These are phyloP conservation scores for Fomitopsis palustris DNA, from an alignment of 1,284 basidiomycete species.

Conservation along the genomic window DNA sequence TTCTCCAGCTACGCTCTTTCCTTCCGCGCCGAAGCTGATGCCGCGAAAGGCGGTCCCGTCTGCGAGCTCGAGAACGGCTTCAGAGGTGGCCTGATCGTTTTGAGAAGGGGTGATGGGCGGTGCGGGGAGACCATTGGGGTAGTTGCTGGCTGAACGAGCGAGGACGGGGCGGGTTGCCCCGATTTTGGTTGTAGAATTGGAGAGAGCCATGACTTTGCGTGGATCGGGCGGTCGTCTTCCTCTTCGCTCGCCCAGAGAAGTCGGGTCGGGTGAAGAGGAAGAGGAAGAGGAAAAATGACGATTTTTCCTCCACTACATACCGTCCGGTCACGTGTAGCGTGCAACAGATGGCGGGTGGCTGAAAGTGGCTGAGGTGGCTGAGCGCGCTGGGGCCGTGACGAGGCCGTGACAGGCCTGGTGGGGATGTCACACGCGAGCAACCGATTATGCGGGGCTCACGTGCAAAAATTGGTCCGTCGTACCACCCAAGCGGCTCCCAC, in stretches of 20 bases:
- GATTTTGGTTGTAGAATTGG: conserved; percentile 24
- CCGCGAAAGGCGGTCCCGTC: conserved; percentile 91
- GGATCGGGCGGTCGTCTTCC: conserved; percentile 40
- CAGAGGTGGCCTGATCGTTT: conserved; percentile 27
- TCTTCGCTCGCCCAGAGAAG: conserved; percentile 44
- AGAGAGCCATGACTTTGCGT: conserved; percentile 28
- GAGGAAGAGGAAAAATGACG: conserved; percentile 32
- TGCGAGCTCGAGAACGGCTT: conserved; percentile 84
- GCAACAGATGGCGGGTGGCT: not conserved
- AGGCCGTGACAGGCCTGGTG: not conserved
- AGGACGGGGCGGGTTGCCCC: conserved; percentile 41
- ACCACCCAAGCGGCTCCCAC: conserved; percentile 3
- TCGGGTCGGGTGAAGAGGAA: conserved; percentile 42
- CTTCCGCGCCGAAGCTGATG: conserved; percentile 90
- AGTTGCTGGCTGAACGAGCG: conserved; percentile 42
- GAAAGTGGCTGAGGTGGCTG: not conserved
- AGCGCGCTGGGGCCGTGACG: not conserved
- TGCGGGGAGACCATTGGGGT: conserved; percentile 40
- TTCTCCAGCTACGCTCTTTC: conserved; percentile 93
- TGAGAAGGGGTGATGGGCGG: conserved; percentile 49
- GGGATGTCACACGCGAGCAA: not conserved
- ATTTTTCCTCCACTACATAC: not conserved
- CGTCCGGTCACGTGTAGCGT: conserved; percentile 1
- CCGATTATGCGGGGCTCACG: not conserved
- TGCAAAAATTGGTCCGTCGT: conserved; percentile 2